Percentiles rank a stretch among this genome's conserved stretches.
Evolutionary conservation across 2,329 filamentous ascomycete genomes (phyloP).

Genomic region (Alternaria novae-zelandiae): DNA sequence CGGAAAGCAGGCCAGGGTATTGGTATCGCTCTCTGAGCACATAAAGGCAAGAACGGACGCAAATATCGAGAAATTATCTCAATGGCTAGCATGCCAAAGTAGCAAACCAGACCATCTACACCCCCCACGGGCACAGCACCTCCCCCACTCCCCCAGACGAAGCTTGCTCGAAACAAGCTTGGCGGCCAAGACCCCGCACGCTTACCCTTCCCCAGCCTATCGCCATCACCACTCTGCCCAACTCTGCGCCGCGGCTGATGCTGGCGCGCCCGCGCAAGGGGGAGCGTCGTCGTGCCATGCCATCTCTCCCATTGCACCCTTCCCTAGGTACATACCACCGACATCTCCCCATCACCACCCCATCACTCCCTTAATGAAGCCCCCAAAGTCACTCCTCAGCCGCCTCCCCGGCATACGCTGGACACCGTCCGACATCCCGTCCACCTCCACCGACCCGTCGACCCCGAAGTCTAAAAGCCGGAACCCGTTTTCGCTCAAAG

Average conservation of each 20-base stretch:
- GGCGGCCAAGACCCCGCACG: constrained; percentile 8
- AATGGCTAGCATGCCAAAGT: neutral
- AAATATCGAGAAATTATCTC: neutral
- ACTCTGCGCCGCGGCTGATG: neutral
- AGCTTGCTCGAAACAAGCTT: constrained; percentile 28
- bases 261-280: neutral
- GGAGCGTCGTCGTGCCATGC: neutral
- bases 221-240: neutral
- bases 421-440: constrained; percentile 35
- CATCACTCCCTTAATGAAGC: constrained; percentile 11
- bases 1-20: neutral
- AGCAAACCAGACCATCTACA: neutral
- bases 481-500: constrained; percentile 17
- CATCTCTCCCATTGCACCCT: neutral
- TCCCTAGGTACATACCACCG: neutral
- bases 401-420: constrained; percentile 33
- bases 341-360: neutral
- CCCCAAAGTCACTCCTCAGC: constrained; percentile 6
- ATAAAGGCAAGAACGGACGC: neutral
- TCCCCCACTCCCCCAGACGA: constrained; percentile 4
- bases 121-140: neutral
- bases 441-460: neutral
- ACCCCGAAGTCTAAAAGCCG: constrained; percentile 21
- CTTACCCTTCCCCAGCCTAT: neutral
- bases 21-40: neutral